These are phyloP conservation scores for Volvariella surrecta DNA, from an alignment of 1,284 basidiomycete species.

Conservation along the genomic window DNA sequence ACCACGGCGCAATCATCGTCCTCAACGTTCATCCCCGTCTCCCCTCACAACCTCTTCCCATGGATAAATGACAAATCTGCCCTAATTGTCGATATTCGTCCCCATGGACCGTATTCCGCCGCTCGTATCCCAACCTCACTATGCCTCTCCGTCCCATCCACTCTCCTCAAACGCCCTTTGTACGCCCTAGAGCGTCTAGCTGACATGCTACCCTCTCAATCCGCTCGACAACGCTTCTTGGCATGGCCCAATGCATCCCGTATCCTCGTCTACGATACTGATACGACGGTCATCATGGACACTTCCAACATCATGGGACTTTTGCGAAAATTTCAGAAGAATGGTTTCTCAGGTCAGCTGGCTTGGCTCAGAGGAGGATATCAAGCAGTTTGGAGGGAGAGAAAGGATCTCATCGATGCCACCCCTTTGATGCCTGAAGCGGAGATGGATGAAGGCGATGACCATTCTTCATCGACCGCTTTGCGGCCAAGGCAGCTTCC, in stretches of 20 bases:
- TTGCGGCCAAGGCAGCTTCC: slow-evolving; percentile 58
- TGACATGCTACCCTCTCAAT: slow-evolving; percentile 62
- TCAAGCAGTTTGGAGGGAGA: slow-evolving; percentile 54
- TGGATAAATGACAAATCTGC: slow-evolving; percentile 25
- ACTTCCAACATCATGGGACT: slow-evolving; percentile 71
- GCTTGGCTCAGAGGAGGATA: slow-evolving; percentile 80
- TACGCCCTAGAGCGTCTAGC: slow-evolving; percentile 71
- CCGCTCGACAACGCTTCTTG: slow-evolving; percentile 52
- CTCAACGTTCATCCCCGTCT: slow-evolving; percentile 17
- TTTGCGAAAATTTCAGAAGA: slow-evolving; percentile 76
- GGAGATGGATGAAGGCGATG: slow-evolving; percentile 34
- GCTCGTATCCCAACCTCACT: slow-evolving; percentile 70
- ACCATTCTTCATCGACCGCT: slow-evolving; percentile 17
- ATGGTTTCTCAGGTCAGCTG: slow-evolving; percentile 59
- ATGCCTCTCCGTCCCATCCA: slow-evolving; percentile 89
- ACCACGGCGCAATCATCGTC: no score
- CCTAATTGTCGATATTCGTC: slow-evolving; percentile 79
- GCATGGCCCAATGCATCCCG: slow-evolving; percentile 45
- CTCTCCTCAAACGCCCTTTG: slow-evolving; percentile 82
- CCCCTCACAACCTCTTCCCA: slow-evolving; percentile 15
- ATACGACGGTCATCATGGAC: slow-evolving; percentile 51
- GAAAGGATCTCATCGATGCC: slow-evolving; percentile 42
- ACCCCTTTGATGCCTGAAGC: slow-evolving; percentile 39
- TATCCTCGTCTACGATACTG: slow-evolving; percentile 81
- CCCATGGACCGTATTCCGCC: slow-evolving; percentile 63